Evolutionary conservation across 495 filamentous ascomycete species (phyloP).

Genomic region (Trypethelium eluteriae): DNA sequence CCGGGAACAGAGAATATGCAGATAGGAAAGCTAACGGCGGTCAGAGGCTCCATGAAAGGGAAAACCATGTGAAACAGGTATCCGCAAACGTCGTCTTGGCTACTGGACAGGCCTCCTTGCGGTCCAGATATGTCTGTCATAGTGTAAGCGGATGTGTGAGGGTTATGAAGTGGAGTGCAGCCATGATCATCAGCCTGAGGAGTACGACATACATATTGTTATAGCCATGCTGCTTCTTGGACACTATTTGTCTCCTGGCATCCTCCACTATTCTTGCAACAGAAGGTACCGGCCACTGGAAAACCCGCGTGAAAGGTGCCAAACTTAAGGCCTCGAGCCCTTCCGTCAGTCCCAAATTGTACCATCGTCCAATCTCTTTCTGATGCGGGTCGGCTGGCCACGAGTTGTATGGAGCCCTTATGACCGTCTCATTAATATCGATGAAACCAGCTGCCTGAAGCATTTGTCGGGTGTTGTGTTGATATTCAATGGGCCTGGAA

Average conservation of each 20-base stretch:
- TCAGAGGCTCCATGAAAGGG: neutral
- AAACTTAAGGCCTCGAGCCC: constrained; percentile 67
- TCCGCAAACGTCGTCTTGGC: neutral
- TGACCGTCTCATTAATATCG: constrained; percentile 67
- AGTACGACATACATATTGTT: constrained; percentile 60
- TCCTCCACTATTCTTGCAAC: constrained; percentile 54
- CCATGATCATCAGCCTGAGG: constrained; percentile 17
- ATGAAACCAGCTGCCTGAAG: constrained; percentile 71
- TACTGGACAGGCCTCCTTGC: constrained; percentile 32
- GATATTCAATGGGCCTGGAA: constrained; percentile 56
- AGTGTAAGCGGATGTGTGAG: constrained; percentile 22
- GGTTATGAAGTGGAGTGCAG: constrained; percentile 2
- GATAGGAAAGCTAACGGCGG: neutral
- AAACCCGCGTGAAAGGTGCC: constrained; percentile 63
- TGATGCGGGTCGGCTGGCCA: constrained; percentile 66
- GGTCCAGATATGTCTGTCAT: constrained; percentile 47
- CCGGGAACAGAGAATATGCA: neutral
- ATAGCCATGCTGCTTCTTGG: constrained; percentile 60
- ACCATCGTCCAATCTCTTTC: constrained; percentile 74
- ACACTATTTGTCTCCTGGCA: constrained; percentile 63
- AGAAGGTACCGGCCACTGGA: constrained; percentile 56
- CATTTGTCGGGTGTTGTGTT: constrained; percentile 49
- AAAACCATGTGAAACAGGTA: neutral
- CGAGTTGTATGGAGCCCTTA: constrained; percentile 66
- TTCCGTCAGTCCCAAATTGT: constrained; percentile 62